Evolutionary conservation across 352 stramenopile species (phyloP).

Genomic region (Globisporangium ultimum): DNA sequence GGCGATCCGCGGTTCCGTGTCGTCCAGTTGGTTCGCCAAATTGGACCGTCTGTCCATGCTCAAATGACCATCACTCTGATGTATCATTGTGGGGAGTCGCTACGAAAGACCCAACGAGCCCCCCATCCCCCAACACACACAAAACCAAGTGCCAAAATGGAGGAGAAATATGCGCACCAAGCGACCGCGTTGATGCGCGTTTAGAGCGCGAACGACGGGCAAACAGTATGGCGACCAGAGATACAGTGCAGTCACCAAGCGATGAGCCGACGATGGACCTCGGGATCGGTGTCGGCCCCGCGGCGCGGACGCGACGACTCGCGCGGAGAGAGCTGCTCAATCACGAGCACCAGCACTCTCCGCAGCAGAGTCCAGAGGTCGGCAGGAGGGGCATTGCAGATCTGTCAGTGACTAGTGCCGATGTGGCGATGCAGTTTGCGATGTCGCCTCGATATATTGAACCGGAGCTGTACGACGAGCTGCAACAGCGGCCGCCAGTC

Average conservation of each 20-base stretch:
- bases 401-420: neutral
- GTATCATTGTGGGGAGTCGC: neutral
- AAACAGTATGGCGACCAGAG: neutral
- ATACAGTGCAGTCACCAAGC: neutral
- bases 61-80: neutral
- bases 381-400: neutral
- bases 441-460: slow-evolving; percentile 37
- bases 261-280: neutral
- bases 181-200: too few relatives aligned
- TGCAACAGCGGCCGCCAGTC: slow-evolving; percentile 36
- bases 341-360: neutral
- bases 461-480: slow-evolving; percentile 19
- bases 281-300: slow-evolving; percentile 1
- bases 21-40: neutral
- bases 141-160: too few relatives aligned
- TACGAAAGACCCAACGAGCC: too few relatives aligned
- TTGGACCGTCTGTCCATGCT: neutral
- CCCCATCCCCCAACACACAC: too few relatives aligned
- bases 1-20: neutral
- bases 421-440: slow-evolving; percentile 14
- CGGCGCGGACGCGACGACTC: slow-evolving; percentile 10
- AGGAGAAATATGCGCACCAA: too few relatives aligned
- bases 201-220: neutral
- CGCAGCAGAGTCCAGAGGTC: neutral
- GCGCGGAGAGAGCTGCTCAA: slow-evolving; percentile 10